A percentile compares a stretch with the other conserved stretches of the same genome.
Evolutionary conservation across 306 rosid species (phyloP).

Genomic region (Cucurbita ficifolia): DNA sequence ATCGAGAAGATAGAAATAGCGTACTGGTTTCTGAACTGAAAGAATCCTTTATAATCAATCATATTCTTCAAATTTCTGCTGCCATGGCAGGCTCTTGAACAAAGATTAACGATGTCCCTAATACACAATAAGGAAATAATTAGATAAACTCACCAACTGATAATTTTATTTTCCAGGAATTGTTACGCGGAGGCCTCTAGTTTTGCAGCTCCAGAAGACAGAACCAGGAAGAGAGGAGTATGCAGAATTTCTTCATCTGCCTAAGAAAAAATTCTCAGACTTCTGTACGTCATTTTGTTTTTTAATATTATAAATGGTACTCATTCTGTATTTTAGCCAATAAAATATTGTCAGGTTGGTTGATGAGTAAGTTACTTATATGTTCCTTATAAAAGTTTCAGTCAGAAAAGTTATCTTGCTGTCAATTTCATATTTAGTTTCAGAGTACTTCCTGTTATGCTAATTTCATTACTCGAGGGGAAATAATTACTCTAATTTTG

Average conservation of each 20-base stretch:
- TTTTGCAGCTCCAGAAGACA: constrained; percentile 59
- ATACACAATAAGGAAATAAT: not conserved
- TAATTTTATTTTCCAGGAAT: constrained; percentile 34
- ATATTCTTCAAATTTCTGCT: not conserved
- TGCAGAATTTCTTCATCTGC: constrained; percentile 73
- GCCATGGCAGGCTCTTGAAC: not conserved
- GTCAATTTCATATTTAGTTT: not conserved
- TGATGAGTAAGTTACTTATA: not conserved
- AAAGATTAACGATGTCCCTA: not conserved
- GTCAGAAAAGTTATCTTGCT: not conserved
- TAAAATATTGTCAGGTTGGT: not conserved
- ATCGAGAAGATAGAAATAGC: not conserved
- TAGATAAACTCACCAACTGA: not conserved
- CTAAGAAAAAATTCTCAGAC: constrained; percentile 42
- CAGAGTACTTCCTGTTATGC: not conserved
- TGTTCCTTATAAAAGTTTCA: too few relatives aligned
- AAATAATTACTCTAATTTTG: not conserved
- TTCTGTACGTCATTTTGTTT: constrained; percentile 38
- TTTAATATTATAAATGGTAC: not conserved
- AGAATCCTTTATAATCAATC: not conserved
- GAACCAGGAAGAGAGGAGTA: constrained; percentile 45
- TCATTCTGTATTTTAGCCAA: not conserved
- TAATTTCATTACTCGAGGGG: not conserved
- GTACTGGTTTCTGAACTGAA: not conserved
- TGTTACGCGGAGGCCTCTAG: constrained; percentile 89